phyloP scores from a whole-genome alignment of 169 alveolate species.

The Toxoplasma gondii region DNA sequence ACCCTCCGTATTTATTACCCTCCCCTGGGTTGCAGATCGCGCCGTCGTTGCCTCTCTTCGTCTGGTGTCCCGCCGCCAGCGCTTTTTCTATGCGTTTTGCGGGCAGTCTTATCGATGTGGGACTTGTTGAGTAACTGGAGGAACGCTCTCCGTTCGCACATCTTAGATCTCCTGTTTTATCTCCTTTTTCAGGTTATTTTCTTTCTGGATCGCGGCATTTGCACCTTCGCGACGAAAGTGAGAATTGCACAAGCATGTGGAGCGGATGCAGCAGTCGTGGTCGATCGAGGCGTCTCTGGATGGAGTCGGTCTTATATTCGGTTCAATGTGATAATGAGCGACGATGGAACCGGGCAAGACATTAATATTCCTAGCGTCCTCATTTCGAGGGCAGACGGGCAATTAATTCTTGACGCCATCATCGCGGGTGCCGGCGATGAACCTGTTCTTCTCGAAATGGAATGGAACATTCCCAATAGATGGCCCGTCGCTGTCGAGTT shows the following conservation, averaged over 20 bases:
- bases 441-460: constrained; percentile 58
- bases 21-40: no score
- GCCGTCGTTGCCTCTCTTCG: no score
- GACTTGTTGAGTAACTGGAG: no score
- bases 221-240: constrained; percentile 64
- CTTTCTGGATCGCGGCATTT: constrained; percentile 60
- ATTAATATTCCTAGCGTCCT: constrained; percentile 60
- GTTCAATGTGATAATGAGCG: constrained; percentile 62
- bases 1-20: no score
- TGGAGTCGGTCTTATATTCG: constrained; percentile 67
- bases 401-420: neutral
- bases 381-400: constrained; percentile 54
- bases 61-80: no score
- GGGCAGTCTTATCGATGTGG: no score
- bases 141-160: neutral
- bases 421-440: constrained; percentile 11
- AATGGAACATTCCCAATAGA: constrained; percentile 58
- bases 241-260: constrained; percentile 62
- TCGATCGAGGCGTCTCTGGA: constrained; percentile 60
- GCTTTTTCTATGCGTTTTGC: no score
- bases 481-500: constrained; percentile 64
- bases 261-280: constrained; percentile 66
- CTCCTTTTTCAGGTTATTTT: constrained; percentile 40
- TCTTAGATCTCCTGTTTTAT: neutral
- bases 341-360: constrained; percentile 65